phyloP scores from a whole-genome alignment of 306 rosid genomes.

The Pterocarpus santalinus region DNA sequence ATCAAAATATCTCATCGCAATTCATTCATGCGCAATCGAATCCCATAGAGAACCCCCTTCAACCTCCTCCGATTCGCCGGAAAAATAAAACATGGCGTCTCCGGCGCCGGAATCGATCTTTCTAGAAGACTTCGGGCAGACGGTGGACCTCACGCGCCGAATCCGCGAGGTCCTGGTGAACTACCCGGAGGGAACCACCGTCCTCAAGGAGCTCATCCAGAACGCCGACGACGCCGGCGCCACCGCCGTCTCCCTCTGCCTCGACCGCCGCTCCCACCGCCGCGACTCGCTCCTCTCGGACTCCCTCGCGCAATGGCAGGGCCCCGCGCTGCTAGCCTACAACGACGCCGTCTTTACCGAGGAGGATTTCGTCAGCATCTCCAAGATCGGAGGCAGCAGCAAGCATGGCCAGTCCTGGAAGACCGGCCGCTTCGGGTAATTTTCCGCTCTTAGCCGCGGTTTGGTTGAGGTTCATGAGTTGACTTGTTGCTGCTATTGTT shows the following conservation, averaged over 20 bases:
- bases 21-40: conserved; percentile 28
- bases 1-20: neutral
- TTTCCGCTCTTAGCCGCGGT: neutral
- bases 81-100: conserved; percentile 47
- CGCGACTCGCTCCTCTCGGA: conserved; percentile 64
- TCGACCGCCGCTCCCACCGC: conserved; percentile 79
- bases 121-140: conserved; percentile 95
- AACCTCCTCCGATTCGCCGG: conserved; percentile 37
- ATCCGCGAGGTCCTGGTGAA: conserved; percentile 92
- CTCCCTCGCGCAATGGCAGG: conserved; percentile 87
- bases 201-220: conserved; percentile 91
- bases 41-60: conserved; percentile 9
- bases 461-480: neutral
- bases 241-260: conserved; percentile 80
- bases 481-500: neutral
- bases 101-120: conserved; percentile 69
- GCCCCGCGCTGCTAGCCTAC: conserved; percentile 86
- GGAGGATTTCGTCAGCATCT: conserved; percentile 91
- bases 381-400: conserved; percentile 92
- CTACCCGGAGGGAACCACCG: conserved; percentile 98
- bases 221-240: conserved; percentile 99
- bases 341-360: conserved; percentile 89
- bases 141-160: conserved; percentile 95
- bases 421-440: conserved; percentile 97
- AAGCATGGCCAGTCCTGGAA: conserved; percentile 86